Evolutionary conservation across 2,329 filamentous ascomycete genomes (phyloP).

Genomic region (Fusarium irregulare): DNA sequence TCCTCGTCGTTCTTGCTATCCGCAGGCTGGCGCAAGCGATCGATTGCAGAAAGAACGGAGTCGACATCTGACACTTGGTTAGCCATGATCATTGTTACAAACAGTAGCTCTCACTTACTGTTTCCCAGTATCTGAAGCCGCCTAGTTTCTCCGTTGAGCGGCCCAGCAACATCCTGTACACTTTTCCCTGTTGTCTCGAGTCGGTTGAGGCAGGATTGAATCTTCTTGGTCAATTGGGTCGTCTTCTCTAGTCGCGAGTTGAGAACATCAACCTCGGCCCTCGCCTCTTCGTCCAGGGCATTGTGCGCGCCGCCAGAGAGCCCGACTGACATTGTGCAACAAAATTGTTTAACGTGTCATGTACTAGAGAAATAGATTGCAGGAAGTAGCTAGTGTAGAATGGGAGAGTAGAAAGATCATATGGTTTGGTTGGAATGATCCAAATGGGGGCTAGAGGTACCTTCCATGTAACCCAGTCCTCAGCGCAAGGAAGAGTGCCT

Average conservation of each 20-base stretch:
- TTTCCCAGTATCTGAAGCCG: conserved; percentile 86
- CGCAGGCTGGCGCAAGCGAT: conserved; percentile 87
- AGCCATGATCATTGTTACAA: conserved; percentile 17
- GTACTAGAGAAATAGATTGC: background rate
- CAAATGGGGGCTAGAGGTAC: conserved; percentile 10
- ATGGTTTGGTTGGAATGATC: conserved; percentile 1
- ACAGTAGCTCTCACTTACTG: conserved; percentile 61
- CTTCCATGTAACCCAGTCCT: background rate
- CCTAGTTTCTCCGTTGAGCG: conserved; percentile 92
- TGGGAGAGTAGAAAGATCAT: background rate
- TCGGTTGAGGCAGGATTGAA: conserved; percentile 85
- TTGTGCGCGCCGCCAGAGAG: conserved; percentile 58
- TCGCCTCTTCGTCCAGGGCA: conserved; percentile 72
- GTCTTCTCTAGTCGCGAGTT: conserved; percentile 88
- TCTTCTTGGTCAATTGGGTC: conserved; percentile 92
- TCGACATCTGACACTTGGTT: conserved; percentile 75
- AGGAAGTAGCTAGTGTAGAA: background rate
- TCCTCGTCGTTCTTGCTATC: conserved; percentile 94
- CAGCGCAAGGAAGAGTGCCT: background rate
- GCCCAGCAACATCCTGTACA: conserved; percentile 90
- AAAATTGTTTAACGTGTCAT: background rate
- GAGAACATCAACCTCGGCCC: conserved; percentile 76
- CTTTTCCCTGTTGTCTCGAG: conserved; percentile 90
- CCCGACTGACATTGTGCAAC: conserved; percentile 62
- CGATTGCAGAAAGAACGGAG: conserved; percentile 84